Conservation (phyloP, 441 rosid genomes). For the Hura crepitans region DNA sequence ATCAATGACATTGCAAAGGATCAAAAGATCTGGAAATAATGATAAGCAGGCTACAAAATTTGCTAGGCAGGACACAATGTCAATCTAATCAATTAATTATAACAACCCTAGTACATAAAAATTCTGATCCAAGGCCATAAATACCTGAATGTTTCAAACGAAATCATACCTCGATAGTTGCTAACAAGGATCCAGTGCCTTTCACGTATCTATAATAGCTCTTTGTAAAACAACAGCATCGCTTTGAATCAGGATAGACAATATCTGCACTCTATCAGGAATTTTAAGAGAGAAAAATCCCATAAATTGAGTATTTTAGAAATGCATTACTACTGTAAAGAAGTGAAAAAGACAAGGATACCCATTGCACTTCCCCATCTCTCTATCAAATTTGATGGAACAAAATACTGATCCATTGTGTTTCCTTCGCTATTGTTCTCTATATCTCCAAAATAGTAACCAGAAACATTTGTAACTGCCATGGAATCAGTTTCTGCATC, state of each 20-base stretch:
- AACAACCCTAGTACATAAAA: neutral
- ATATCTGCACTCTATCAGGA: slow-evolving; percentile 56
- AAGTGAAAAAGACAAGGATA: slow-evolving; percentile 41
- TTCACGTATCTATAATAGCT: slow-evolving; percentile 87
- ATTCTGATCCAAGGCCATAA: neutral
- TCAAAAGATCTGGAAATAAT: neutral
- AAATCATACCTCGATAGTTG: slow-evolving; percentile 59
- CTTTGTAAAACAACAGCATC: slow-evolving; percentile 95
- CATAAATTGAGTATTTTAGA: neutral
- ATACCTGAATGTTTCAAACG: slow-evolving; percentile 2
- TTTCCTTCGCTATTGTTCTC: slow-evolving; percentile 33
- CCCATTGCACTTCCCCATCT: slow-evolving; percentile 99
- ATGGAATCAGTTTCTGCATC: slow-evolving; percentile 26
- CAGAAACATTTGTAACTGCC: slow-evolving; percentile 22
- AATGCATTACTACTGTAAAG: slow-evolving; percentile 17
- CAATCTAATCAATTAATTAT: neutral
- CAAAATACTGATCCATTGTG: slow-evolving; percentile 46
- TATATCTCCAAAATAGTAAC: slow-evolving; percentile 29
- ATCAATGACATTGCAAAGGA: too few species aligned
- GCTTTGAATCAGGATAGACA: slow-evolving; percentile 79
- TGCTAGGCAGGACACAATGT: neutral
- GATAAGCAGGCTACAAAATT: neutral
- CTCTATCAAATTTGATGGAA: slow-evolving; percentile 69
- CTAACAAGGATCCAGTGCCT: slow-evolving; percentile 92
- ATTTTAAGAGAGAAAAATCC: slow-evolving; percentile 10